Percentiles rank a stretch among this genome's conserved stretches.
Conservation (phyloP, 306 rosid species). For the Pterocarpus macrocarpus region DNA sequence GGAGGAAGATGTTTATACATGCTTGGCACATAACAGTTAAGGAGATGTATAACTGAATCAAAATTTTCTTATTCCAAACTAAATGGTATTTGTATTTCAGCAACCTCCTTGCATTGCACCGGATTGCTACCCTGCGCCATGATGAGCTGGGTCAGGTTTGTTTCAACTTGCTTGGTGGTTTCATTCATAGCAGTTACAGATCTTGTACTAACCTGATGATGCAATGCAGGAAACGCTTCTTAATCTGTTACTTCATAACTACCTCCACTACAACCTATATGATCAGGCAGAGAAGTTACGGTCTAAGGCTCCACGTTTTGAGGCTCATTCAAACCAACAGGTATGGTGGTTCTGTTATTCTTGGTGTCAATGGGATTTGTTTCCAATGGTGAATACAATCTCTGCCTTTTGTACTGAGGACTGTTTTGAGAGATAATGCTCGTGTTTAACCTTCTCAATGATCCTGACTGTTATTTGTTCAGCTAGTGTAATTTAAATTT, state of each 20-base stretch:
- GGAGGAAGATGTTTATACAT: too few relatives aligned
- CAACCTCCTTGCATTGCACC: constrained; percentile 87
- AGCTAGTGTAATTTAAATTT: neutral
- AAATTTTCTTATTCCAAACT: neutral
- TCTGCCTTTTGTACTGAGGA: constrained; percentile 17
- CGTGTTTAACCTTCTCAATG: constrained; percentile 5
- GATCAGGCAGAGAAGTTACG: constrained; percentile 98
- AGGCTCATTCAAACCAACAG: constrained; percentile 99
- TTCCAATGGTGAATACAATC: neutral
- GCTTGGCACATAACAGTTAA: neutral
- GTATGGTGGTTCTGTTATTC: constrained; percentile 50
- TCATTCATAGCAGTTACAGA: neutral
- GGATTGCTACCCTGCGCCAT: constrained; percentile 93
- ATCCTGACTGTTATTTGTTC: constrained; percentile 2
- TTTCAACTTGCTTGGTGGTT: constrained; percentile 20
- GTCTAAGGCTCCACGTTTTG: constrained; percentile 98
- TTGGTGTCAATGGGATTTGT: neutral
- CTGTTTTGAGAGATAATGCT: neutral
- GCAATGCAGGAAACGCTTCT: constrained; percentile 93
- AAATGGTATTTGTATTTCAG: constrained; percentile 52
- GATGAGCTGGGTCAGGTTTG: constrained; percentile 99
- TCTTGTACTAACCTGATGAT: constrained; percentile 47
- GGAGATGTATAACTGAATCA: neutral
- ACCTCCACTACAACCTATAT: constrained; percentile 91
- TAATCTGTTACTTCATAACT: constrained; percentile 89